Evolutionary conservation across 352 stramenopile species (phyloP).

Genomic region (Globisporangium mamillatum): DNA sequence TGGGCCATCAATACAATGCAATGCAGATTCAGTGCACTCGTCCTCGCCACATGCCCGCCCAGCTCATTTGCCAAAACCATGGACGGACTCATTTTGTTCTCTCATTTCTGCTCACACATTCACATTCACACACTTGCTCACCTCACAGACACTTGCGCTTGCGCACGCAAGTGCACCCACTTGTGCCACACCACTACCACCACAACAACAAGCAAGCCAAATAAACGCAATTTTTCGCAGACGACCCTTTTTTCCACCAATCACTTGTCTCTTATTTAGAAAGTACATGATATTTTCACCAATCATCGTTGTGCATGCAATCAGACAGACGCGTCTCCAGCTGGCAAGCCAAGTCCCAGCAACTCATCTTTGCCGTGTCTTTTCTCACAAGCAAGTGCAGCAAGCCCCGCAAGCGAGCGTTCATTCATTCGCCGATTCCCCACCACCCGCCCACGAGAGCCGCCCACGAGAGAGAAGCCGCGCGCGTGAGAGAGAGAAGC

Average conservation of each 20-base stretch:
- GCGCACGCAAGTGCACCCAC: background rate
- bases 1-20: too few species aligned
- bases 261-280: background rate
- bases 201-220: background rate
- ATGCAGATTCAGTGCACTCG: too few species aligned
- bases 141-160: background rate
- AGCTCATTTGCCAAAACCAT: too few species aligned
- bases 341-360: background rate
- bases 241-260: background rate
- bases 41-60: too few species aligned
- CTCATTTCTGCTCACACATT: too few species aligned
- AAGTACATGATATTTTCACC: background rate
- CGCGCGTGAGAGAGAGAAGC: background rate
- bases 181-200: background rate
- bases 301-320: background rate
- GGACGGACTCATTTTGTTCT: too few species aligned
- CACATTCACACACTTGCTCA: too few species aligned
- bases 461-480: background rate
- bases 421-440: slow-evolving; percentile 1
- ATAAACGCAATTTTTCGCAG: background rate
- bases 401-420: background rate
- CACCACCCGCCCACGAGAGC: background rate
- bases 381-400: background rate
- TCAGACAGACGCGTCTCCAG: background rate
- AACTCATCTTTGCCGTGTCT: background rate